A percentile compares a stretch with the other conserved stretches of the same genome.
Evolutionary conservation across 805 yeast genomes (phyloP).

Genomic region (Saccharomycopsis guyanensis): DNA sequence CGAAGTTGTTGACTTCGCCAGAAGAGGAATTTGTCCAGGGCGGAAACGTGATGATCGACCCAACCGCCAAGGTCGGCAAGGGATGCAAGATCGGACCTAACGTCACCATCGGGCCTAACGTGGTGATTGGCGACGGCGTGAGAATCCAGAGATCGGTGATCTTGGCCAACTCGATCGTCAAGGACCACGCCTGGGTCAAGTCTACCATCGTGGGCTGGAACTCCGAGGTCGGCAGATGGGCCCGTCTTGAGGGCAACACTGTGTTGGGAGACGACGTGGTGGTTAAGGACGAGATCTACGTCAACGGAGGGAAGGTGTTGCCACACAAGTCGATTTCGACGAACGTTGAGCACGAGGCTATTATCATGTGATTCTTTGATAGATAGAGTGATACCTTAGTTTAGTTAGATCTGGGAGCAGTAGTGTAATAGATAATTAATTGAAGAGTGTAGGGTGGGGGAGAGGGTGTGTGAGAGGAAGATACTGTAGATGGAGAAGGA

Average conservation of each 20-base stretch:
- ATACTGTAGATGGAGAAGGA: not conserved
- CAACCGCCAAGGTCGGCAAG: conserved; percentile 88
- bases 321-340: conserved; percentile 97
- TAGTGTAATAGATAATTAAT: too few relatives aligned
- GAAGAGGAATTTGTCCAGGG: conserved; percentile 70
- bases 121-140: conserved; percentile 94
- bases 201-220: conserved; percentile 99
- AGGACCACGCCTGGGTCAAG: conserved; percentile 97
- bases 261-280: conserved; percentile 99
- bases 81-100: conserved; percentile 96
- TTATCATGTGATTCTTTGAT: conserved; percentile 72
- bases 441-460: not conserved
- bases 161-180: conserved; percentile 81
- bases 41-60: conserved; percentile 90
- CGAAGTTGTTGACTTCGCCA: conserved; percentile 55
- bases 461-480: not conserved
- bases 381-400: too few relatives aligned
- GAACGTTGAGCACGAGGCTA: conserved; percentile 95
- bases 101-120: conserved; percentile 96
- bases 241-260: conserved; percentile 95
- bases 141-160: conserved; percentile 95
- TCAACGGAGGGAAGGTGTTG: conserved; percentile 97
- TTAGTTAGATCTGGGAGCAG: too few relatives aligned
- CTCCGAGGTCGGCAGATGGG: conserved; percentile 97
- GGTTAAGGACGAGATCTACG: conserved; percentile 96